A percentile compares a stretch with the other conserved stretches of the same genome.
These are phyloP conservation scores for Malania oleifera DNA, from an alignment of 164 flowering plant genomes.

Conservation along the genomic window DNA sequence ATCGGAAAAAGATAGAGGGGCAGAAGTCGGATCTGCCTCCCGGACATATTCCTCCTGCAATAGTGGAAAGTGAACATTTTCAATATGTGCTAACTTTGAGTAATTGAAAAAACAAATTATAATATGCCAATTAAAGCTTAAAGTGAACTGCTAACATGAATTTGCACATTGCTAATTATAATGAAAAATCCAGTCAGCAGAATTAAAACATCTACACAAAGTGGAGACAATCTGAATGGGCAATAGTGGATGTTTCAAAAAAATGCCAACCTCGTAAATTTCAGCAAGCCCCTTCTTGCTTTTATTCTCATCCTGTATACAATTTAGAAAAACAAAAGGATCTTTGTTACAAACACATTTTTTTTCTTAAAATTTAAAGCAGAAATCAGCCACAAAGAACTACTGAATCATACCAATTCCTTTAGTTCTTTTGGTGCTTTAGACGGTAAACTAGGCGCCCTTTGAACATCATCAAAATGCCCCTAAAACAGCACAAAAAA, in stretches of 20 bases:
- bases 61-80: neutral
- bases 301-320: constrained; percentile 83
- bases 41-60: constrained; percentile 83
- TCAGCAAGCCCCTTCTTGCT: constrained; percentile 95
- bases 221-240: neutral
- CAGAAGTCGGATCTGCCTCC: constrained; percentile 54
- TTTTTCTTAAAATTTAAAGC: too few relatives aligned
- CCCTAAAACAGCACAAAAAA: constrained; percentile 39
- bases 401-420: too few relatives aligned
- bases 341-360: too few relatives aligned
- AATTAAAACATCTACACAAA: neutral
- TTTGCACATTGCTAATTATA: neutral
- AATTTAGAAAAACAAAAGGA: too few relatives aligned
- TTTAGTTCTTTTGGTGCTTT: constrained; percentile 63
- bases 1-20: constrained; percentile 62
- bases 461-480: constrained; percentile 75
- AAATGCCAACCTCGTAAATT: constrained; percentile 70
- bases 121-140: neutral
- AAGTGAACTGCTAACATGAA: neutral
- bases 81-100: neutral
- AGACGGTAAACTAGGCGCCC: constrained; percentile 43
- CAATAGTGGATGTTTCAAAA: neutral
- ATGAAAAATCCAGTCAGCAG: neutral
- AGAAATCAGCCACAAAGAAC: neutral
- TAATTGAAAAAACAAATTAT: neutral